Evolutionary conservation across 2,329 filamentous ascomycete species (phyloP), one percentile per base, ranked within the genome.

Genomic region (Fusarium buharicum): DNA sequence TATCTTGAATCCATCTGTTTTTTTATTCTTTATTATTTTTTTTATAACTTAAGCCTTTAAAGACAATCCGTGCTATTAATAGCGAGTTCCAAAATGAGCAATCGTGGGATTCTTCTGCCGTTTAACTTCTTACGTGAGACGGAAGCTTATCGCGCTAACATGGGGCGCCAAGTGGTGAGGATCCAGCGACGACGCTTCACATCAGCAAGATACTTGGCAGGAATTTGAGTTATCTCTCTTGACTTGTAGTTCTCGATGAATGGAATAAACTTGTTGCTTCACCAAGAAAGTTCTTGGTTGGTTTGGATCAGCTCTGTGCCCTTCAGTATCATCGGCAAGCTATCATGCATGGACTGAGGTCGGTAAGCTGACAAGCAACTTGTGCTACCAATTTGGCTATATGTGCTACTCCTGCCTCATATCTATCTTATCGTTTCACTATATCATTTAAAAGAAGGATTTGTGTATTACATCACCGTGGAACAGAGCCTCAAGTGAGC

Each of bases 111-210:
- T 40, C 16, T 20, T 57, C 52, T 30, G n/a, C 20, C 20, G 14
- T 13, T 58, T 48, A 53, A 38, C 43, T 45, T 58, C 59, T 62
- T 38, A 62, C 58, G 47, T 57, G 57, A 51, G 51, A 52, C 51
- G 37, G 44, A 37, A 36, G 6, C n/a, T 7, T 17, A 50, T 17
- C 20, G 50, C 30, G 18, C 58, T 61, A 61, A 14, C 36, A 14
- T n/a, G 27, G 20, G 12, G 33, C 2, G 33, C 14, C 16, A 46
- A 22, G 47, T 14, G 12, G 10, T 14, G 11, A 33, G 30, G 12
- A n/a, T 2, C 30, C 6, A 5, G n/a, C 30, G n/a, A 7, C 12
- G 12, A 6, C 30, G 13, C 14, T 13, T 33, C 30, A 31, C 30
- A 6, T 31, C 2, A 4, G 5, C 13, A 13, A 14, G 13, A 31